These are phyloP conservation scores for Cutaneotrichosporon sp. DNA, from an alignment of 1,284 basidiomycete species.

Conservation along the genomic window DNA sequence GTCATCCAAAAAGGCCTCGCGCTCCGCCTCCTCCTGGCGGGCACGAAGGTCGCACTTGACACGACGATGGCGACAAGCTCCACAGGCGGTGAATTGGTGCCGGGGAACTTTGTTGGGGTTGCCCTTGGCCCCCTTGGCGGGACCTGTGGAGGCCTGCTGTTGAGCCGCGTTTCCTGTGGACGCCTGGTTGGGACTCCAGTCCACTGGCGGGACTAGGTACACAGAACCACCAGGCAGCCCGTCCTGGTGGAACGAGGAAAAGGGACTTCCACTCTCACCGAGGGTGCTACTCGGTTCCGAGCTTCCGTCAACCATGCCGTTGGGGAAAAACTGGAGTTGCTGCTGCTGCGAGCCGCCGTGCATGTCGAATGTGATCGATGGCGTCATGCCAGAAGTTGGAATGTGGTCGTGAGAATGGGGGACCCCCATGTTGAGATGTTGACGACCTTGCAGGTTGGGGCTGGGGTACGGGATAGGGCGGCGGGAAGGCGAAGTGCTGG, in stretches of 20 bases:
- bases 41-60: constrained; percentile 52
- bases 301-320: constrained; percentile 5
- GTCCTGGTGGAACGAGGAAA: constrained; percentile 2
- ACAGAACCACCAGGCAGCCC: background rate
- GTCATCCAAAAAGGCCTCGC: constrained; percentile 16
- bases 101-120: constrained; percentile 61
- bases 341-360: constrained; percentile 5
- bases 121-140: constrained; percentile 1
- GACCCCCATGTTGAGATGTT: background rate
- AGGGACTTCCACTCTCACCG: background rate
- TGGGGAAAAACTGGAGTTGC: constrained; percentile 7
- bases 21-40: constrained; percentile 40
- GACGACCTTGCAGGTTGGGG: constrained; percentile 1
- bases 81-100: constrained; percentile 82
- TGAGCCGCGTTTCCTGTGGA: background rate
- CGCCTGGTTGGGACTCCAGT: constrained; percentile 10
- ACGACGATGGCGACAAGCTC: constrained; percentile 81
- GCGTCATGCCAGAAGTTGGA: background rate
- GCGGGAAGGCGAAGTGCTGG: background rate
- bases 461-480: background rate
- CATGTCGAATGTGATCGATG: constrained; percentile 10
- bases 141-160: background rate
- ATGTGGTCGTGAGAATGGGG: constrained; percentile 3
- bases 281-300: background rate
- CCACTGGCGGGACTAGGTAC: constrained; percentile 14